phyloP scores from a whole-genome alignment of 345 rosid species.

The Salix arbutifolia region DNA sequence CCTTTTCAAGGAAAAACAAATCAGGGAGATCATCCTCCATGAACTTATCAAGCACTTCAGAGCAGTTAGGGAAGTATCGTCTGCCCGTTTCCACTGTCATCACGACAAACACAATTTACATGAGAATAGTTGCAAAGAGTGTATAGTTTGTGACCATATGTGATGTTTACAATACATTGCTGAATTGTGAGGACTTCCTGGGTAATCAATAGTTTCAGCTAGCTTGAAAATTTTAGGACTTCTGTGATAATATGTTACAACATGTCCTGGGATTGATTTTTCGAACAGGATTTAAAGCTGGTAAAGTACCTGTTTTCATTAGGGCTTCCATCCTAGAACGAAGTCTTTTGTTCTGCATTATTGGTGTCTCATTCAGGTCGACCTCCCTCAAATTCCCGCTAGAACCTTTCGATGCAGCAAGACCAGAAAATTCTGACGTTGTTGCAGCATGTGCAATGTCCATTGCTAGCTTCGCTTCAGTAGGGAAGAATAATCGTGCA shows the following conservation, averaged over 20 bases:
- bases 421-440: conserved; percentile 60
- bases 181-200: not conserved
- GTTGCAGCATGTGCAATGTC: conserved; percentile 74
- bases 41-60: conserved; percentile 81
- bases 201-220: not conserved
- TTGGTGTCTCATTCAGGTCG: conserved; percentile 85
- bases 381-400: conserved; percentile 69
- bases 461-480: conserved; percentile 93
- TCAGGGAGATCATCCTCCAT: conserved; percentile 96
- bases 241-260: not conserved
- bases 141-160: not conserved
- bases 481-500: conserved; percentile 75
- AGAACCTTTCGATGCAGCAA: conserved; percentile 51
- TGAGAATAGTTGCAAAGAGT: not conserved
- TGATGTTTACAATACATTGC: not conserved
- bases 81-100: conserved; percentile 80
- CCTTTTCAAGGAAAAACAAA: conserved; percentile 65
- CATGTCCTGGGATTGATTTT: not conserved
- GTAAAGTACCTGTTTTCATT: conserved; percentile 69
- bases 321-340: conserved; percentile 73
- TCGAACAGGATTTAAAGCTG: conserved; percentile 1
- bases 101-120: conserved; percentile 7
- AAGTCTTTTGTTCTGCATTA: conserved; percentile 62
- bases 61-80: conserved; percentile 80
- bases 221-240: not conserved